Conservation (phyloP, 2,329 filamentous ascomycete genomes). For the Chrysoporthe puriensis region DNA sequence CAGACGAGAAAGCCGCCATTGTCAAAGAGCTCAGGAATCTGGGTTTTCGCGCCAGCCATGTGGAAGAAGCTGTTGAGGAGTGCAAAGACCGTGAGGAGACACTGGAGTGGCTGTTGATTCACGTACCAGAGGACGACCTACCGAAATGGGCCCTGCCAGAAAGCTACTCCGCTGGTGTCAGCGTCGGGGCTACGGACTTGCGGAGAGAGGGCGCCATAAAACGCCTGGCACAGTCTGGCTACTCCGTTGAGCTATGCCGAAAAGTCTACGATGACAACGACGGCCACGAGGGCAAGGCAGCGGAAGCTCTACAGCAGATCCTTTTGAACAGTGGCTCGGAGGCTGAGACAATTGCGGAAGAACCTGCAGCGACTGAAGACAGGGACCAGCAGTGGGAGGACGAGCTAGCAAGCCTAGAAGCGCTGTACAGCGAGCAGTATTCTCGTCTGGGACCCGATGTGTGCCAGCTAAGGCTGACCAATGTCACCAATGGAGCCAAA, state of each 20-base stretch:
- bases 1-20: conserved; percentile 59
- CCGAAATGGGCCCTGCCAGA: conserved; percentile 90
- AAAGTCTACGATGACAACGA: conserved; percentile 72
- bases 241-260: conserved; percentile 81
- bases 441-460: conserved; percentile 61
- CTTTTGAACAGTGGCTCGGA: conserved; percentile 56
- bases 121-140: conserved; percentile 96
- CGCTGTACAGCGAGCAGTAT: conserved; percentile 81
- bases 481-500: conserved; percentile 54
- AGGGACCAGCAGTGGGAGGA: conserved; percentile 77
- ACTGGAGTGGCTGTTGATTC: conserved; percentile 93
- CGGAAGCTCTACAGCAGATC: conserved; percentile 75
- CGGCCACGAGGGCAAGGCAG: conserved; percentile 76
- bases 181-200: conserved; percentile 80
- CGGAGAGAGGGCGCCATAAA: conserved; percentile 82
- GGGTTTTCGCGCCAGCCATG: conserved; percentile 87
- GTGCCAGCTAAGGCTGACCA: conserved; percentile 71
- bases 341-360: conserved; percentile 31
- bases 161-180: conserved; percentile 87
- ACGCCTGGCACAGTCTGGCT: conserved; percentile 79
- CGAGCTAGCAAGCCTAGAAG: conserved; percentile 80
- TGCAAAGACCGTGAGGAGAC: conserved; percentile 93
- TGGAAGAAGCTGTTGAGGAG: conserved; percentile 82
- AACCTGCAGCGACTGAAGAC: conserved; percentile 32
- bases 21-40: conserved; percentile 75